Evolutionary conservation across 2,329 filamentous ascomycete genomes (phyloP).

Genomic region (Xylaria digitata): DNA sequence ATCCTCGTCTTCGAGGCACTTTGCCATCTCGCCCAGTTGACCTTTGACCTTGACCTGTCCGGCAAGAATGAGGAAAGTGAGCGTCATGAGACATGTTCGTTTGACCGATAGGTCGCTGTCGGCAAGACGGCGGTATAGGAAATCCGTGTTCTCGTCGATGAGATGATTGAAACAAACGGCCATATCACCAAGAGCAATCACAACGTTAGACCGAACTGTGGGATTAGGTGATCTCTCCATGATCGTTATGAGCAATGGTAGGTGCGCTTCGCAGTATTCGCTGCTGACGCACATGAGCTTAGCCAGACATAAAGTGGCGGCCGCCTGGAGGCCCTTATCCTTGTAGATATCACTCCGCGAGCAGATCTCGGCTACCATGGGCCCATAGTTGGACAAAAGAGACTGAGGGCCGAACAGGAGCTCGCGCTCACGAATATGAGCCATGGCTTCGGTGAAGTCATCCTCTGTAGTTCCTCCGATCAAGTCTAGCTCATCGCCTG

Average conservation of each 20-base stretch:
- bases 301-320: constrained; percentile 91
- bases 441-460: constrained; percentile 89
- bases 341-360: constrained; percentile 93
- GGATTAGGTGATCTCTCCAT: constrained; percentile 94
- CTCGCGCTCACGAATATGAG: constrained; percentile 85
- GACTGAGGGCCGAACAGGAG: constrained; percentile 83
- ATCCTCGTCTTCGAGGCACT: constrained; percentile 96
- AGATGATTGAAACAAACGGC: constrained; percentile 99
- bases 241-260: constrained; percentile 95
- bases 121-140: constrained; percentile 91
- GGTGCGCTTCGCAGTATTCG: constrained; percentile 94
- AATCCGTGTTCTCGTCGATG: constrained; percentile 99
- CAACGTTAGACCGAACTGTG: constrained; percentile 93
- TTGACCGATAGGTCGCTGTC: constrained; percentile 92
- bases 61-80: constrained; percentile 96
- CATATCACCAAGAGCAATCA: constrained; percentile 98
- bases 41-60: constrained; percentile 99
- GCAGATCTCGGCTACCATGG: constrained; percentile 92
- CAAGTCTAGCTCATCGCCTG: constrained; percentile 90
- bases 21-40: constrained; percentile 98
- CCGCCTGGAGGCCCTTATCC: constrained; percentile 89
- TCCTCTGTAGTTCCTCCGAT: constrained; percentile 97
- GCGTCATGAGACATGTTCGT: constrained; percentile 96
- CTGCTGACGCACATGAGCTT: constrained; percentile 99
- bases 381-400: constrained; percentile 89